These are phyloP conservation scores for Podospora comata DNA, from an alignment of 495 filamentous ascomycete genomes.

Conservation along the genomic window DNA sequence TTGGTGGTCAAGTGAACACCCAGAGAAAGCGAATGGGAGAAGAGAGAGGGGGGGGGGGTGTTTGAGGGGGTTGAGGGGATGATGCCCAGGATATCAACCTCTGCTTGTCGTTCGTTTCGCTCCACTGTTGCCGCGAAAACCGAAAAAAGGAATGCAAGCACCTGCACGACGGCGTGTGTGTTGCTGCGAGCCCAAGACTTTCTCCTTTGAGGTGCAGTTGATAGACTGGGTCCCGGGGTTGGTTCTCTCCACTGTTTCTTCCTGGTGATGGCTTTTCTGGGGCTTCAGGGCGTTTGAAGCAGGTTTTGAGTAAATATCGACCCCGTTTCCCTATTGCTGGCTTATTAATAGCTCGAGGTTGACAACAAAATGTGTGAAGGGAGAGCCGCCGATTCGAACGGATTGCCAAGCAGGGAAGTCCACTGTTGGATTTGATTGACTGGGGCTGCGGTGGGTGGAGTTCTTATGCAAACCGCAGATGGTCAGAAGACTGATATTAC, in stretches of 20 bases:
- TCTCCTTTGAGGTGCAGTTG: slow-evolving; percentile 1
- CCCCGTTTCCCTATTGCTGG: neutral
- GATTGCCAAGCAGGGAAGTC: slow-evolving; percentile 2
- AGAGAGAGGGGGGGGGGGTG: neutral
- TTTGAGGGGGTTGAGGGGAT: neutral
- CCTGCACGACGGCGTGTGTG: slow-evolving; percentile 9
- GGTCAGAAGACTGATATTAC: neutral
- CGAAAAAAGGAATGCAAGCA: slow-evolving; percentile 3
- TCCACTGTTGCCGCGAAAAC: slow-evolving; percentile 10
- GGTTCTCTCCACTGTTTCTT: neutral
- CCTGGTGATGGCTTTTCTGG: neutral
- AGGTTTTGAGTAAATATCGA: neutral
- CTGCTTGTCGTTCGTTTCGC: neutral
- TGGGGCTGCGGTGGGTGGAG: slow-evolving; percentile 20
- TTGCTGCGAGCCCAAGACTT: neutral
- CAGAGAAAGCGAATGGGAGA: neutral
- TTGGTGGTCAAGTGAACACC: neutral
- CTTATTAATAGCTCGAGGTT: neutral
- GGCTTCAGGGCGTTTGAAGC: neutral
- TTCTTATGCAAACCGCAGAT: slow-evolving; percentile 19
- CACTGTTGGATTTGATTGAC: neutral
- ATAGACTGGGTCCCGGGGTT: neutral
- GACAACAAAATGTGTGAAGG: slow-evolving; percentile 1
- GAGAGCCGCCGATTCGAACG: slow-evolving; percentile 1
- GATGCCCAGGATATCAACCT: slow-evolving; percentile 7